phyloP scores from a whole-genome alignment of 306 rosid genomes.

The Morella rubra region DNA sequence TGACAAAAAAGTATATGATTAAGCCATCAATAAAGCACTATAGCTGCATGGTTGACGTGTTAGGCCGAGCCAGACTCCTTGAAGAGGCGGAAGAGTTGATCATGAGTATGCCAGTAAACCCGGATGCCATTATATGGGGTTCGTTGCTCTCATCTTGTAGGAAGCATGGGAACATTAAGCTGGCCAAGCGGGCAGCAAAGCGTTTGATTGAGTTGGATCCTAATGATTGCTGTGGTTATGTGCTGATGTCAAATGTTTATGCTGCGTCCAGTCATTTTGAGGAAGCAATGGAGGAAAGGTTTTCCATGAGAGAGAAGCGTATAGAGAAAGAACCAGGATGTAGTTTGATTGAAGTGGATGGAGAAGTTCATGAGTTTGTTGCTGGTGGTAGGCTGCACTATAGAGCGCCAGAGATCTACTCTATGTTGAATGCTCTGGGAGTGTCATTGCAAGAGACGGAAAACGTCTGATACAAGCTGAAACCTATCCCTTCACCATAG shows the following conservation, averaged over 20 bases:
- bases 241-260: slow-evolving; percentile 71
- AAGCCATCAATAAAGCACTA: slow-evolving; percentile 72
- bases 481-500: background rate
- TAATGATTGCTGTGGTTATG: slow-evolving; percentile 58
- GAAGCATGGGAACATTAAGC: slow-evolving; percentile 58
- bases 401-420: slow-evolving; percentile 60
- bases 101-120: slow-evolving; percentile 49
- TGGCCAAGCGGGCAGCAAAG: slow-evolving; percentile 63
- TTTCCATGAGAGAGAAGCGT: slow-evolving; percentile 59
- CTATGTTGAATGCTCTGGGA: slow-evolving; percentile 43
- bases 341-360: slow-evolving; percentile 76
- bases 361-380: slow-evolving; percentile 77
- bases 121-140: slow-evolving; percentile 83
- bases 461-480: slow-evolving; percentile 4
- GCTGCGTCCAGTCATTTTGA: slow-evolving; percentile 52
- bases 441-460: slow-evolving; percentile 15
- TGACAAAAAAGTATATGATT: slow-evolving; percentile 49
- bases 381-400: slow-evolving; percentile 70
- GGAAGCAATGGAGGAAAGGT: slow-evolving; percentile 61
- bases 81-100: slow-evolving; percentile 82
- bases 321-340: slow-evolving; percentile 81
- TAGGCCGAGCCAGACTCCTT: slow-evolving; percentile 65
- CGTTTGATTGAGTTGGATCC: slow-evolving; percentile 59
- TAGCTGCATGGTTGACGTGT: slow-evolving; percentile 74
- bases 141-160: slow-evolving; percentile 75